Conservation (phyloP, 129 eudicot species). For the Lactuca sativa region DNA sequence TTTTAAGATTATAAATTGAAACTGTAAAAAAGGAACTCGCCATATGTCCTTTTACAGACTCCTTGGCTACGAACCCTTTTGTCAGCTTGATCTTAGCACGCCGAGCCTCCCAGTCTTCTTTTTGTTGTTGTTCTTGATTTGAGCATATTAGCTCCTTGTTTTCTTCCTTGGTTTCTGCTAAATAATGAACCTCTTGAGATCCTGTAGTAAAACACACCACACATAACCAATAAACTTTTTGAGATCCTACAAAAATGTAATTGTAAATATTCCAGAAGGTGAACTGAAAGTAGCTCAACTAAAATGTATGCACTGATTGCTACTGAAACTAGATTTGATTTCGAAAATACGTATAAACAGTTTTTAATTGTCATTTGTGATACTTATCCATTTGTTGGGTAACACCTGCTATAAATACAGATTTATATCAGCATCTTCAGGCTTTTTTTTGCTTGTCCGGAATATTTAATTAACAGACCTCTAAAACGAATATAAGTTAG, state of each 20-base stretch:
- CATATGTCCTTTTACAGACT: conserved; percentile 97
- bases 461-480: no score
- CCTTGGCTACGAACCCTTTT: conserved; percentile 98
- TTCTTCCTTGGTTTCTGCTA: conserved; percentile 48
- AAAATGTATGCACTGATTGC: no score
- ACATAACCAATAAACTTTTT: not conserved
- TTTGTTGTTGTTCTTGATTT: conserved; percentile 32
- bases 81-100: conserved; percentile 89
- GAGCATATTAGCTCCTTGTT: conserved; percentile 47
- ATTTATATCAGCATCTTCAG: no score
- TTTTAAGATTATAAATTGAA: not conserved
- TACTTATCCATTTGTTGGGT: no score
- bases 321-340: no score
- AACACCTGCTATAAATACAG: no score
- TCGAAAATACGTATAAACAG: no score
- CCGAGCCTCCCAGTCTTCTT: conserved; percentile 70
- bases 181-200: conserved; percentile 62
- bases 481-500: no score
- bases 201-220: conserved; percentile 43
- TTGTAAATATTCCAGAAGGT: no score
- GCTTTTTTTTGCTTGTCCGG: no score
- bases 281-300: not conserved
- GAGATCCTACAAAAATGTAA: not conserved
- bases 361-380: no score
- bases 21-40: conserved; percentile 55